Base-by-base conservation (phyloP, 306 rosid genomes). In the Lathyrus sativus region DNA sequence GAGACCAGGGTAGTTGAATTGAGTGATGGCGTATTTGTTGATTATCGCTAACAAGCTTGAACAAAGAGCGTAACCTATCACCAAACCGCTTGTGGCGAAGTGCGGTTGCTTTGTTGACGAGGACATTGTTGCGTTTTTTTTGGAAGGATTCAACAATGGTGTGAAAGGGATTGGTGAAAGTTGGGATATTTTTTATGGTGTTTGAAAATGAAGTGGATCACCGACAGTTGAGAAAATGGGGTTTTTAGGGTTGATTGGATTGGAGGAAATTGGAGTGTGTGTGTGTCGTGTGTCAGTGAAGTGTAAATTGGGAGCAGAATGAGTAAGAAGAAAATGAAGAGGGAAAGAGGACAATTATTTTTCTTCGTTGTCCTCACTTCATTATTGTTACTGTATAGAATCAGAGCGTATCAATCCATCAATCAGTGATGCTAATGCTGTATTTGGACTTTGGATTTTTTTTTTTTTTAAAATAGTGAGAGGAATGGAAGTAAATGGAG, bases 11-110 rank as follows among this genome's bases (percentile, higher is more conserved):
- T 80, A 93, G 85, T 88, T 93, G 84, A 93, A 93, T 76, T 82
- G 68, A 59, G 97, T 93, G 14, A 93, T 90, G 65, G 98, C 98
- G 73, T 82, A 87, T 81, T 93, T 93, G 89, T 93, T 93, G 42
- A 93, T 93, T 61, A 93, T 95, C 4, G 98, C 98, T 0, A 93
- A 86, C 70, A 93, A 78, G 75, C 98, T 93, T 2, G 98, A 93
- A 63, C 96, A 93, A 5, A 93, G 85, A 1, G 99, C 99, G 62
- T 93, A 93, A 0, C 97, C 97, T 0, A 90, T 6, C 46, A 93
- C 96, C 7, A 90, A 85, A 10, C 90, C 81, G 49, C 84, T 88
- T 3, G 99, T 93, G 2, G 92, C 48, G 79, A 82, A 88, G 14
- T 67, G 15, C 42, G 83, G 83, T 29, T 79, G 93, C 79, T 86